phyloP scores from a whole-genome alignment of 2,329 filamentous ascomycete genomes.

The Stagonosporopsis tanaceti region DNA sequence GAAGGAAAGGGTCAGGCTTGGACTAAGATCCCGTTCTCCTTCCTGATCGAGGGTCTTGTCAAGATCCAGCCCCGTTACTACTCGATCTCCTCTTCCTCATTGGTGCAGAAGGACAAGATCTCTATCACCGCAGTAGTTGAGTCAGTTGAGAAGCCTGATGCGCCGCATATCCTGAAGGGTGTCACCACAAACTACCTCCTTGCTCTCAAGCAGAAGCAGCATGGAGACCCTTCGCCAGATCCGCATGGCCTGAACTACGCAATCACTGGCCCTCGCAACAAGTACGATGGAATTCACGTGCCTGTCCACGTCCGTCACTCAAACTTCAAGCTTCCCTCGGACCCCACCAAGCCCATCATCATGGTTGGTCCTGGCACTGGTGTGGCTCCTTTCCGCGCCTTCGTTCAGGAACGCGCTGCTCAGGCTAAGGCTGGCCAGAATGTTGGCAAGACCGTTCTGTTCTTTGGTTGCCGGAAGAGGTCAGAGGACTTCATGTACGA shows the following conservation, averaged over 20 bases:
- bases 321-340: slow-evolving; percentile 98
- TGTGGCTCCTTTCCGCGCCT: slow-evolving; percentile 94
- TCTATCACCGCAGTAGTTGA: slow-evolving; percentile 96
- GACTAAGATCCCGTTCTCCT: slow-evolving; percentile 88
- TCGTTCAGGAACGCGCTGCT: slow-evolving; percentile 91
- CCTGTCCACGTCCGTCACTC: slow-evolving; percentile 97
- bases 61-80: slow-evolving; percentile 99
- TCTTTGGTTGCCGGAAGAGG: slow-evolving; percentile 91
- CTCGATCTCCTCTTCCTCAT: slow-evolving; percentile 96
- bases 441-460: slow-evolving; percentile 87
- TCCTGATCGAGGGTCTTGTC: slow-evolving; percentile 89
- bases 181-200: slow-evolving; percentile 97
- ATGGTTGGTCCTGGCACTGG: slow-evolving; percentile 97
- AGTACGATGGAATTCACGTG: slow-evolving; percentile 94
- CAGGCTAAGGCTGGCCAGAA: slow-evolving; percentile 80
- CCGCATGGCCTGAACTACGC: slow-evolving; percentile 86
- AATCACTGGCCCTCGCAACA: slow-evolving; percentile 89
- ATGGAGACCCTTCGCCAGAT: slow-evolving; percentile 82
- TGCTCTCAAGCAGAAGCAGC: slow-evolving; percentile 95
- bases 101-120: slow-evolving; percentile 93
- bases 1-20: slow-evolving; percentile 79
- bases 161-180: slow-evolving; percentile 83
- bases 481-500: slow-evolving; percentile 93
- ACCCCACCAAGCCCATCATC: slow-evolving; percentile 91
- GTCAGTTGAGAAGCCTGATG: slow-evolving; percentile 77